Conservation (phyloP, 768 basidiomycete genomes). For the Agaricus blazei region DNA sequence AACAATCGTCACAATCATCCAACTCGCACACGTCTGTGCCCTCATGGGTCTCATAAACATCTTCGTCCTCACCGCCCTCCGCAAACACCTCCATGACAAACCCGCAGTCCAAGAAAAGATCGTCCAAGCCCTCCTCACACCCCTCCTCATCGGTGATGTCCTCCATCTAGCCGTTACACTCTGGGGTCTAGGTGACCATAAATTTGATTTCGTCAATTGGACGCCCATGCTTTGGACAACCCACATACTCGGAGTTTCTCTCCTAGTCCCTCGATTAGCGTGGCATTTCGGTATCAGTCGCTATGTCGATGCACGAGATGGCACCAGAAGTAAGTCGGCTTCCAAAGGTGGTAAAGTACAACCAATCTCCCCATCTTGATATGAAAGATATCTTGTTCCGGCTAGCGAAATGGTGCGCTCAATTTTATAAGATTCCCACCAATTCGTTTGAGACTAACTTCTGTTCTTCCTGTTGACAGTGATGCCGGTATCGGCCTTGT, state of each 20-base stretch:
- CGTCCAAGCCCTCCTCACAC: conserved; percentile 54
- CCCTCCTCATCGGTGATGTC: conserved; percentile 66
- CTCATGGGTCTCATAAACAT: conserved; percentile 68
- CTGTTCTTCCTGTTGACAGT: neutral
- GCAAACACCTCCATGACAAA: conserved; percentile 51
- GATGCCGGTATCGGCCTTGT: neutral
- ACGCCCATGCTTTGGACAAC: conserved; percentile 68
- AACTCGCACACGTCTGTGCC: conserved; percentile 75
- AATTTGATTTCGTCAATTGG: conserved; percentile 60
- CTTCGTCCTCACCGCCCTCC: conserved; percentile 58
- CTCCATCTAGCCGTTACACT: conserved; percentile 63
- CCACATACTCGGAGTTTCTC: conserved; percentile 51
- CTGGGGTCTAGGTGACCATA: conserved; percentile 71
- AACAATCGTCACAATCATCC: conserved; percentile 63
- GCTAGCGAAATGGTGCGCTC: neutral
- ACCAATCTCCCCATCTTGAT: neutral
- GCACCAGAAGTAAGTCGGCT: conserved; percentile 12
- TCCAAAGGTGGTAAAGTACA: neutral
- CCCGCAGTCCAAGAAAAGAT: conserved; percentile 72
- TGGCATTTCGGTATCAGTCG: conserved; percentile 77
- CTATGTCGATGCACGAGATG: conserved; percentile 65
- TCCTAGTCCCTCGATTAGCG: conserved; percentile 64
- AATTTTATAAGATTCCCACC: neutral
- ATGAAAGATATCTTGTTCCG: neutral
- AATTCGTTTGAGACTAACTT: neutral